Conservation (phyloP, 306 rosid species). For the Medicago arabica region DNA sequence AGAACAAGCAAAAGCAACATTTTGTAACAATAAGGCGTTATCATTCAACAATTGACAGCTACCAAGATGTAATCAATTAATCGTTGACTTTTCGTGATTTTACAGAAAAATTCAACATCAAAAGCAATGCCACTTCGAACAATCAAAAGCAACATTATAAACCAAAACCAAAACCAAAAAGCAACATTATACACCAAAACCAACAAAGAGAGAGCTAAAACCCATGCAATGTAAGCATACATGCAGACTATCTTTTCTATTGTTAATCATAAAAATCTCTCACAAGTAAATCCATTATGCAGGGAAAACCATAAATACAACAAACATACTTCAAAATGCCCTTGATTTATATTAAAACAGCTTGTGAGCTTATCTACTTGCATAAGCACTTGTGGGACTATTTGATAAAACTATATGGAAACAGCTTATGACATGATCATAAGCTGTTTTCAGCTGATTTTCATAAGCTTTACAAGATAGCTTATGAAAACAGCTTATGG, state of each 20-base stretch:
- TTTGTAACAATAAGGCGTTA: too few relatives aligned
- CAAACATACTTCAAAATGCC: background rate
- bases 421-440: too few relatives aligned
- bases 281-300: background rate
- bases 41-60: too few relatives aligned
- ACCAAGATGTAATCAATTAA: too few relatives aligned
- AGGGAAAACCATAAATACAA: background rate
- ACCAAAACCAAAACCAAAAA: constrained; percentile 14
- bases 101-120: background rate
- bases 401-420: too few relatives aligned
- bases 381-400: too few relatives aligned
- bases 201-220: constrained; percentile 10
- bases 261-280: constrained; percentile 19
- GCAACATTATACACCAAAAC: background rate
- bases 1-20: constrained; percentile 12
- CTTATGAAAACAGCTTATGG: too few relatives aligned
- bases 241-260: constrained; percentile 10
- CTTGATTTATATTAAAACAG: too few relatives aligned
- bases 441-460: too few relatives aligned
- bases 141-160: constrained; percentile 9
- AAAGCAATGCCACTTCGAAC: background rate
- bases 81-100: too few relatives aligned
- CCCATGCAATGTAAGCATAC: background rate
- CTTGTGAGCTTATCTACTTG: too few relatives aligned
- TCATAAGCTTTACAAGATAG: too few relatives aligned